Conservation (phyloP, 2,329 filamentous ascomycete species). For the Beauveria scarabaeidicola region DNA sequence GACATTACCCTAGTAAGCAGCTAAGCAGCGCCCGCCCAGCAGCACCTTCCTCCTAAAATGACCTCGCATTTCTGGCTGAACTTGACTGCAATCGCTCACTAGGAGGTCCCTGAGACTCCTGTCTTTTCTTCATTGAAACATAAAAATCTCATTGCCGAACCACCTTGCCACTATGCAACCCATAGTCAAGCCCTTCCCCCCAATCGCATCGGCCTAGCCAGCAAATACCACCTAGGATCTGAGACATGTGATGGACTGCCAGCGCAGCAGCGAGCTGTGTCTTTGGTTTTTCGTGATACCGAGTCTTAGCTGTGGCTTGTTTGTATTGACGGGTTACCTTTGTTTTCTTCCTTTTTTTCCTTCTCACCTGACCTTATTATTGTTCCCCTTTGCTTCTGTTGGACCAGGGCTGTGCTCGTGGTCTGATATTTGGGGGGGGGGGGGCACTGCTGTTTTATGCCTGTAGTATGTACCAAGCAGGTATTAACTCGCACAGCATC, state of each 20-base stretch:
- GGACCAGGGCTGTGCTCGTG: background rate
- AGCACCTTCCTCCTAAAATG: background rate
- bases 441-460: background rate
- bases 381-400: background rate
- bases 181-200: background rate
- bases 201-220: no score
- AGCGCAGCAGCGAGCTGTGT: background rate
- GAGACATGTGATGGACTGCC: background rate
- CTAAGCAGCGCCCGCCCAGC: background rate
- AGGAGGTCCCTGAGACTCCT: no score
- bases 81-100: background rate
- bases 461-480: background rate
- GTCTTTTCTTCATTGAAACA: background rate
- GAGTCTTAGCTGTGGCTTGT: background rate
- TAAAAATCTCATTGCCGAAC: background rate
- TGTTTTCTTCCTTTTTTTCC: background rate
- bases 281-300: background rate
- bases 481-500: background rate
- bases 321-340: no score
- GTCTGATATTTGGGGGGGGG: background rate
- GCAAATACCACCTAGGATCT: background rate
- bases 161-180: background rate
- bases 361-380: background rate
- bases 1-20: background rate
- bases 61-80: background rate